Evolutionary conservation across 2,329 filamentous ascomycete genomes (phyloP), one percentile per base, ranked within the genome.

Genomic region (Botryotinia convoluta): DNA sequence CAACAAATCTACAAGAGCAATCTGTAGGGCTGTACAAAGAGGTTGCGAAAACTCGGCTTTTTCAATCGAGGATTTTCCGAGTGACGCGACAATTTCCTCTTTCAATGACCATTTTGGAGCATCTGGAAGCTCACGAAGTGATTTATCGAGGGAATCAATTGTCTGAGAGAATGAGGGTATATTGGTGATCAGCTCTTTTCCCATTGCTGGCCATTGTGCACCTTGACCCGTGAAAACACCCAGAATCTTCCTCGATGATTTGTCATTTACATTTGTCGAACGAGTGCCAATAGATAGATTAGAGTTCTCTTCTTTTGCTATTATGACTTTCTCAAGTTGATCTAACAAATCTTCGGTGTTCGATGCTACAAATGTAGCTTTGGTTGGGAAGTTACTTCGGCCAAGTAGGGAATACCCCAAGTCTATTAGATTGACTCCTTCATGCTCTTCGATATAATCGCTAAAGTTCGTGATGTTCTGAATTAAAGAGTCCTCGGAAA

Each of bases 21-120:
- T 78, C 76, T 88, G 86, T 3, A 88, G 74, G 0, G 85, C 84
- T 0, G 85, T 85, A 73, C 82, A 84, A 80, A 83, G 79, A 73
- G 84, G 84, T 76, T 85, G 84, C 4, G 80, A 77, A 32, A 77
- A 61, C 29, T 70, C 86, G 71, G 73, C 75, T 61, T 75, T 68
- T 20, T 44, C 62, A n/a, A 78, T 48, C 0, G 67, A 73, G 35
- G 75, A 77, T 18, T 59, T 44, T 73, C 77, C 71, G 76, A 74
- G 9, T 72, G 77, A 51, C 70, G 76, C 39, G 72, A 77, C 70
- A 74, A 80, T n/a, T 73, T 79, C 71, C 68, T 76, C 39, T 69
- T 64, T 73, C 12, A 78, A 61, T 10, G 44, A 57, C 62, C 72
- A 74, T 4, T 61, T 32, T 9, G 60, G 45, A 29, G 73, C 29